Base-by-base conservation (phyloP, 495 filamentous ascomycete species). In the Xylaria flabelliformis region DNA sequence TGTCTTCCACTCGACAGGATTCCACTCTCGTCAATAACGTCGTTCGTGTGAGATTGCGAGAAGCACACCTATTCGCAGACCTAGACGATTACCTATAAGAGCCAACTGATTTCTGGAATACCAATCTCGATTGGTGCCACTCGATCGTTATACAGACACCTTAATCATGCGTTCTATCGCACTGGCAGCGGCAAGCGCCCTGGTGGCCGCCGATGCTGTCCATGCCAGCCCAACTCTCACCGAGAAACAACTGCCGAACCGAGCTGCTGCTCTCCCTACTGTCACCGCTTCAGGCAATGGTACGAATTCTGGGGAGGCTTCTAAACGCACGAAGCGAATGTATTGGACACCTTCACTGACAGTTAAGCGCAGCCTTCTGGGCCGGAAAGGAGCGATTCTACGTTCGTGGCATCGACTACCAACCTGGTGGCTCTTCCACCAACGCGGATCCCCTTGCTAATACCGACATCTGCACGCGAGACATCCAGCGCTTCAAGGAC, bases 371-470 rank as follows among this genome's bases (percentile, higher is more conserved):
- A 91, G 94, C 95, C 64, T 97, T 98, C 88, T 98, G 94, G 86
- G 87, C 91, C 76, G 94, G 93, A 69, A 81, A 88, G 72, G 81
- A 90, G 13, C 91, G 95, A 72, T 98, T 97, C 88, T 98, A 98
- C 80, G 89, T 98, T 64, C 92, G 94, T 56, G 95, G 95, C 79
- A 91, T 98, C 74, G 95, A 97, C 86, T 98, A 97, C 83, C 95
- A 97, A 80, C 95, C 95, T 63, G 94, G 95, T 72, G 95, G 95
- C 72, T 92, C 93, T 26, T 95, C 94, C 29, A 83, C 90, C 65
- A 87, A 92, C 67, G 76, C 79, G 24, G 95, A 99, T 75, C 95
- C 95, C 56, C 90, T 98, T 63, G 90, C 94, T 64, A 90, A 97
- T 76, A 75, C 82, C 21, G 80, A 81, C 0, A 82, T 82, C 67